Conservation (phyloP, 495 filamentous ascomycete genomes). For the Cercophora samala region DNA sequence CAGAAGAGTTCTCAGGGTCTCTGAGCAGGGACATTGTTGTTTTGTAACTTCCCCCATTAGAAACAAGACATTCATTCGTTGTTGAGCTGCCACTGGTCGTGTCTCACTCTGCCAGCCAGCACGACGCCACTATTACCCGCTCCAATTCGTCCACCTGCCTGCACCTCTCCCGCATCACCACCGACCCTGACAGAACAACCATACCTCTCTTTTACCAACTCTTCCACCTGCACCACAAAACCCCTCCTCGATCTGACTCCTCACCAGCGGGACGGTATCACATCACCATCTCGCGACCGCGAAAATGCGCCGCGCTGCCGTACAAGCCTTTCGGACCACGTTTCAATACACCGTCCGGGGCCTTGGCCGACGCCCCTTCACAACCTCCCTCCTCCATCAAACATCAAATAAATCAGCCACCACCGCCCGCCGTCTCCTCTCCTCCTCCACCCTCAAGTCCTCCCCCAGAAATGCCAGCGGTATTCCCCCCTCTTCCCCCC, state of each 20-base stretch:
- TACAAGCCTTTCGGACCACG: constrained; percentile 44
- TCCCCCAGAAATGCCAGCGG: background rate
- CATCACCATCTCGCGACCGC: background rate
- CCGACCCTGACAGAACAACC: too few relatives aligned
- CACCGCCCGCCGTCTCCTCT: constrained; percentile 19
- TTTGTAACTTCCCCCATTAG: background rate
- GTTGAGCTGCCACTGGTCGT: background rate
- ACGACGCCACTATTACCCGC: background rate
- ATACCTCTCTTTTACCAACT: background rate
- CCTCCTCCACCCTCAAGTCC: constrained; percentile 15
- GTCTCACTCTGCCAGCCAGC: background rate
- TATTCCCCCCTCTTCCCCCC: constrained; percentile 19
- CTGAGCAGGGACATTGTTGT: background rate
- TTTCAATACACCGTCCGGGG: constrained; percentile 43
- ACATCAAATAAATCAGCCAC: too few relatives aligned
- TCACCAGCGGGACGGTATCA: background rate
- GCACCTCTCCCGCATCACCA: too few relatives aligned
- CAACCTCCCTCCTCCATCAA: constrained; percentile 17
- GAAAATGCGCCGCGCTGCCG: constrained; percentile 47
- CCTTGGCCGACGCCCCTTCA: constrained; percentile 34
- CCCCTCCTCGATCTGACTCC: background rate
- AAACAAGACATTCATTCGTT: background rate
- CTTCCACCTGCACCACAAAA: background rate
- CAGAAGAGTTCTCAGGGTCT: background rate
- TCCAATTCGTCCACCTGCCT: background rate